Base-by-base conservation (phyloP, 2,329 filamentous ascomycete genomes). In the Penicillium polonicum region DNA sequence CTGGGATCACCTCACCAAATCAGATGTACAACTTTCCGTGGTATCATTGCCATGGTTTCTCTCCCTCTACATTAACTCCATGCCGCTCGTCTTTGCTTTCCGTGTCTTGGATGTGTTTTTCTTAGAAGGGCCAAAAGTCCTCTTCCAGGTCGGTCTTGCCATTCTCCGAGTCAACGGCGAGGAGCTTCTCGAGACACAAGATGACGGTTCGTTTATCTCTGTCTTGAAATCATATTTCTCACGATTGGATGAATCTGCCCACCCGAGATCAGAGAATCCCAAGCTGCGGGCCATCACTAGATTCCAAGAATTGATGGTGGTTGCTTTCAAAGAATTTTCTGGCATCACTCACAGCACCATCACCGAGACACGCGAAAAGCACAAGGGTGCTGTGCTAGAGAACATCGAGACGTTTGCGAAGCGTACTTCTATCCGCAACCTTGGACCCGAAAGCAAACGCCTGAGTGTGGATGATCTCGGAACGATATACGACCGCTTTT, bases 401-500 rank as follows among this genome's bases (percentile, higher is more conserved):
- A 97, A 92, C 64, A 97, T 99, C 69, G 94, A 97, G 77, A 96
- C 86, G 67, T 99, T 99, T 70, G 92, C 94, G 52, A 99, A 97
- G 79, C 86, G 94, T 63, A 99, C 94, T 3, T 95, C 93, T 1
- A 96, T 99, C 61, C 85, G 94, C 36, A 99, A 99, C 68, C 84
- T 99, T 27, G 94, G 94, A 0, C 92, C 93, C 0, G 94, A 99
- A 66, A 97, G 92, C 80, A 99, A 97, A 77, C 85, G 92, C 52
- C 80, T 99, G 35, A 91, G 85, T 68, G 80, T 88, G 7, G 91
- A 93, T 49, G 94, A 99, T 70, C 83, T 99, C 4, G 90, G 91
- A 31, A 89, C 91, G 41, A 79, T 97, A 23, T 99, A 99, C 70
- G 94, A 99, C 74, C 86, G 91, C 42, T 99, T 97, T 75, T 97